A percentile compares a stretch with the other conserved stretches of the same genome.
phyloP scores from a whole-genome alignment of 106 monocot genomes.

The Ottelia alismoides region DNA sequence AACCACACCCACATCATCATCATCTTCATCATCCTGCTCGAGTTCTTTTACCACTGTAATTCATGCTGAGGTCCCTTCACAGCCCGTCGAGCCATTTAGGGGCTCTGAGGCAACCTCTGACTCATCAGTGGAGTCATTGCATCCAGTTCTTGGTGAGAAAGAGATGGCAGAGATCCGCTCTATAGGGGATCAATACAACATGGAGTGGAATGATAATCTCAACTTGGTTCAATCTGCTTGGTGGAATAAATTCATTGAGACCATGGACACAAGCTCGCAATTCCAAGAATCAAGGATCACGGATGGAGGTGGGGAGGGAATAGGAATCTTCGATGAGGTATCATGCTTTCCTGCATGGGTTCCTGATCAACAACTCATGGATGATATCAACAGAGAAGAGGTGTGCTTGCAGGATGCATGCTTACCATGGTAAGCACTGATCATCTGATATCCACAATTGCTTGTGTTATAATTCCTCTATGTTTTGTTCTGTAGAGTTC shows the following conservation, averaged over 20 bases:
- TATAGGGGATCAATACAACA: constrained; percentile 59
- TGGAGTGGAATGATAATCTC: constrained; percentile 84
- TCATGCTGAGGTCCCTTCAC: background rate
- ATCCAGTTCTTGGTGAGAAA: constrained; percentile 65
- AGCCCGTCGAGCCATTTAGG: background rate
- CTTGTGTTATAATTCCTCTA: too few relatives aligned
- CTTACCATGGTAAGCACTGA: constrained; percentile 31
- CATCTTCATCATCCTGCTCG: constrained; percentile 21
- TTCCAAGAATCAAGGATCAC: background rate
- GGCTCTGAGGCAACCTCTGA: background rate
- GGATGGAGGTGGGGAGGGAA: background rate
- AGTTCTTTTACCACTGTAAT: constrained; percentile 12
- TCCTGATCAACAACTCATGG: constrained; percentile 13
- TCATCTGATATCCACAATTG: too few relatives aligned
- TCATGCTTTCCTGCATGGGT: constrained; percentile 26
- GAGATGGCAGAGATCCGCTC: constrained; percentile 72
- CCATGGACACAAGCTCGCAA: constrained; percentile 17
- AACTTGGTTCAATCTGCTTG: constrained; percentile 51
- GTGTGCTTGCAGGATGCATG: constrained; percentile 24
- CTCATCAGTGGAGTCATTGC: constrained; percentile 19
- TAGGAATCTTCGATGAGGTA: too few relatives aligned
- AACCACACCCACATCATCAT: background rate
- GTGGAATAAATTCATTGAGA: constrained; percentile 73
- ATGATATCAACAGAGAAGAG: constrained; percentile 8
- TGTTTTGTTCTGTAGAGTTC: too few relatives aligned